Conservation (phyloP, 192 early-diverging fungal genomes). For the Coemansia erecta region DNA sequence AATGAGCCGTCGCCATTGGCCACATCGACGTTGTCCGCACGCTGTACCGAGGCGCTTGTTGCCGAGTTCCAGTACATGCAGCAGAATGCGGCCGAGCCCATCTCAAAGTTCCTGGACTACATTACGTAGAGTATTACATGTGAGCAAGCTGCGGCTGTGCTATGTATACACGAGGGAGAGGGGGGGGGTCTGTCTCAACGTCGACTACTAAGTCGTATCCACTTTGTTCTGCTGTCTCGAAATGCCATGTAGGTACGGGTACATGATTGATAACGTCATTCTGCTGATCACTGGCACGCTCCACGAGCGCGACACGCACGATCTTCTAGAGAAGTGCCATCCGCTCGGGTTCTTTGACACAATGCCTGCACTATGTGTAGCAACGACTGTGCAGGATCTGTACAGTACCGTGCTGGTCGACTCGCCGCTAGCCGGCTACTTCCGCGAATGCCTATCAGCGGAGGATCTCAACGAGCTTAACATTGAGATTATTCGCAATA, state of each 20-base stretch:
- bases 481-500: constrained; percentile 99
- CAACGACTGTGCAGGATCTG: constrained; percentile 91
- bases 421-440: constrained; percentile 97
- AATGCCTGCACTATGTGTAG: constrained; percentile 97
- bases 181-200: too few species aligned
- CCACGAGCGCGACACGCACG: constrained; percentile 96
- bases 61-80: constrained; percentile 92
- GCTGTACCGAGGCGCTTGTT: constrained; percentile 85
- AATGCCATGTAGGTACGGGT: constrained; percentile 54
- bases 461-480: constrained; percentile 99
- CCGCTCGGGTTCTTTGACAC: constrained; percentile 97
- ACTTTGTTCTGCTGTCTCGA: too few species aligned
- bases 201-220: too few species aligned
- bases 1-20: constrained; percentile 96
- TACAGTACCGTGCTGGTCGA: constrained; percentile 97
- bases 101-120: constrained; percentile 93
- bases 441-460: constrained; percentile 93
- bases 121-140: constrained; percentile 67
- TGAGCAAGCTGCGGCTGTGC: background rate
- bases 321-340: constrained; percentile 95
- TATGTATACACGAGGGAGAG: background rate
- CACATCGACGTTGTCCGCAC: constrained; percentile 88
- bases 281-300: constrained; percentile 96
- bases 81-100: constrained; percentile 75
- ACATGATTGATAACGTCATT: constrained; percentile 99